Evolutionary conservation across 2,329 filamentous ascomycete species (phyloP), one percentile per base, ranked within the genome.

Genomic region (Lizonia empirigonia): DNA sequence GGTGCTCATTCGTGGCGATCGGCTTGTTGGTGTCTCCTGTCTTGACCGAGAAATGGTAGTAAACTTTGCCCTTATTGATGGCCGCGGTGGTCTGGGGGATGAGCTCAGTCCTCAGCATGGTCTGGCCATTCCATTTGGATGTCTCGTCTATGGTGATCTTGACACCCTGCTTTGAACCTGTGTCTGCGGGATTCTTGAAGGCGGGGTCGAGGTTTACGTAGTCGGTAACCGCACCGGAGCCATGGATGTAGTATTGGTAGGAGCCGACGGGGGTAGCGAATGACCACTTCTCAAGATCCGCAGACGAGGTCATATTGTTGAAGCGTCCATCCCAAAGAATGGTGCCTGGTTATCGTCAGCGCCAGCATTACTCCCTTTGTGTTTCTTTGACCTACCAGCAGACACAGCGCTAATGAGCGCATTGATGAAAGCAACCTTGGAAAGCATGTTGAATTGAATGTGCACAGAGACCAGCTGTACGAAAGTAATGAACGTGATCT

Each of bases 241-340:
- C 88, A 75, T 90, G 87, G 65, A 89, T 90, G 76, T 90, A 90
- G 78, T 87, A 90, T 71, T 90, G 87, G 74, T 88, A 91, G 0
- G 84, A 80, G 1, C 85, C 85, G 62, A 87, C 83, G 69, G 85
- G 82, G 72, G 83, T 87, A 12, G 78, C 77, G 80, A 82, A 89
- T 7, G 82, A 85, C 85, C 85, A 87, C 32, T 80, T 78, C 60
- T 77, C 74, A 29, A 88, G 77, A 65, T 86, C 84, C 4, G 76
- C 63, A 37, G 78, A 78, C 9, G 80, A 77, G 12, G 76, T 72
- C 59, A 85, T 74, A 56, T 83, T 80, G 71, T 87, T 87, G 77
- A 87, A 85, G 35, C 84, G 81, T 29, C 85, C 85, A 68, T 87
- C 85, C 85, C 85, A 88, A 10, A 85, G 68, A 35, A 83, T 76